Evolutionary conservation across 2,329 filamentous ascomycete species (phyloP), one percentile per base, ranked within the genome.

Genomic region (Cytospora mali): DNA sequence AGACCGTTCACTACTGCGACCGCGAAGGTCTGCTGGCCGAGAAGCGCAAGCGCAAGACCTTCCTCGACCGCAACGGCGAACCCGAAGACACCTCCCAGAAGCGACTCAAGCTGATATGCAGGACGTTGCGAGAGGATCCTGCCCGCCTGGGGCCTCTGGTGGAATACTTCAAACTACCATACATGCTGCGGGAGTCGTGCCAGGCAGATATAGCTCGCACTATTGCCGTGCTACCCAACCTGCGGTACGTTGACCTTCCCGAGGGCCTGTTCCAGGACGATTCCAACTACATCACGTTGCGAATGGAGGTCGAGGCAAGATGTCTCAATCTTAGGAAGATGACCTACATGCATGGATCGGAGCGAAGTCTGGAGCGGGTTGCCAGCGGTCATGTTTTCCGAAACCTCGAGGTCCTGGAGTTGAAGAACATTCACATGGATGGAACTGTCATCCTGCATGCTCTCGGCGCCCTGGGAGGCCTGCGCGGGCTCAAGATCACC

Each of bases 1-100:
- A 98, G 74, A 86, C 91, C 21, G 93, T 97, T 33, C 94, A 98
- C 77, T 97, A 97, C 78, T 98, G 94, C 80, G 87, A 90, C 67
- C 89, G 91, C 70, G 94, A 98, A 76, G 88, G 91, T 64, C 81
- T 90, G 69, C 85, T 97, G 39, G 86, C 91, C 58, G 91, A 94
- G 69, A 88, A 85, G 74, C 89, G 93, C 66, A 92, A 91, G 74
- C 88, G 88, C 66, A 85, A 84, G 64, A 88, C 88, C 39, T 86
- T 88, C 70, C 89, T 92, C 73, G 84, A 91, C 73, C 84, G 89
- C 72, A 92, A 93, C 74, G 90, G 88, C 66, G 87, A 93, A 64
- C 89, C 91, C 10, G 88, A 93, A 70, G 92, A 97, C 75, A 87
- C 91, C 4, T 88, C 93, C 6, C 85, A 88, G 66, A 84, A 85